Percentiles rank a stretch among this genome's conserved stretches.
phyloP scores from a whole-genome alignment of 257 asterid species.

The Nicotiana tabacum region DNA sequence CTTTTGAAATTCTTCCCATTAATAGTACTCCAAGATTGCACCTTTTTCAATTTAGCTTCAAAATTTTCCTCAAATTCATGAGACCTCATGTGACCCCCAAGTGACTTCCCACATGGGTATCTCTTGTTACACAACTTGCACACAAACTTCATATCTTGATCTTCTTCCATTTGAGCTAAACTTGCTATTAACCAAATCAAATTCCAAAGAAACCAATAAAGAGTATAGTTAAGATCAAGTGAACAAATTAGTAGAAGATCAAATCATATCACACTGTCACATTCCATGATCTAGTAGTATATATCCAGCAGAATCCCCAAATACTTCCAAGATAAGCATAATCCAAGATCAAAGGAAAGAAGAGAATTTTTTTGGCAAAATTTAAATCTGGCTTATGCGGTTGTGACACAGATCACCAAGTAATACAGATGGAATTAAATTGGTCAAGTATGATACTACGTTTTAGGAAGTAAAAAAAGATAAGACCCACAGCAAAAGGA shows the following conservation, averaged over 20 bases:
- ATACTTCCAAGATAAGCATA: neutral
- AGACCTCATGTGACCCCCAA: conserved; percentile 87
- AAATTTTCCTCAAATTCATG: conserved; percentile 51
- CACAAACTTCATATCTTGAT: conserved; percentile 48
- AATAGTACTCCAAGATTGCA: conserved; percentile 17
- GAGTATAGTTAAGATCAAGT: neutral
- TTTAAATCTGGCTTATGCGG: neutral
- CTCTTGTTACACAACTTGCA: conserved; percentile 69
- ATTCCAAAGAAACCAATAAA: neutral
- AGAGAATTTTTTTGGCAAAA: neutral
- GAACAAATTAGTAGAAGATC: neutral
- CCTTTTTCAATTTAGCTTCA: conserved; percentile 31
- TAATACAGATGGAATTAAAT: neutral
- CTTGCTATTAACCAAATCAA: neutral
- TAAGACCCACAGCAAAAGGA: conserved; percentile 2
- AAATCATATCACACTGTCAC: neutral
- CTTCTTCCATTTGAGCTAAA: conserved; percentile 39
- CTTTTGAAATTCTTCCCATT: conserved; percentile 6
- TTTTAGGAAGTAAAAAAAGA: conserved; percentile 1
- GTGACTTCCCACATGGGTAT: conserved; percentile 77
- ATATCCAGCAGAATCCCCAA: too few species aligned
- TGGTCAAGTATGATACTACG: neutral
- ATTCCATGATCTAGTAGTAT: neutral
- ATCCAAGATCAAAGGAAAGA: neutral
- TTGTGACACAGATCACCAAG: neutral